A percentile compares a stretch with the other conserved stretches of the same genome.
Conservation (phyloP, 1,284 basidiomycete species). For the Cryptococcus wingfieldii region DNA sequence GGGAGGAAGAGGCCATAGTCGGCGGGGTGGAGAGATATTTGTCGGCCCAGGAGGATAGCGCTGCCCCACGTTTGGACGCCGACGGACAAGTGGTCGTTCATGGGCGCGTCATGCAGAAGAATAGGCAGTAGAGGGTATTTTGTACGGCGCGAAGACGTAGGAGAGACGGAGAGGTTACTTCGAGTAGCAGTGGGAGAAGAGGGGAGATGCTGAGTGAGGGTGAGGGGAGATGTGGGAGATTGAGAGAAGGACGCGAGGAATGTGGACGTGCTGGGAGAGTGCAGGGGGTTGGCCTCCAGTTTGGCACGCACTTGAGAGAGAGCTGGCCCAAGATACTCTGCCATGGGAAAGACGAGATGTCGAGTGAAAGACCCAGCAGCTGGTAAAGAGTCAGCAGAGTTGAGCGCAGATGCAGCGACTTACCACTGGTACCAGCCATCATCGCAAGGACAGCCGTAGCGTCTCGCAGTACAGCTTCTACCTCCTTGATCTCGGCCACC, state of each 20-base stretch:
- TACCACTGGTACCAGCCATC: constrained; percentile 60
- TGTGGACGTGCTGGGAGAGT: constrained; percentile 35
- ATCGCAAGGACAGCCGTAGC: constrained; percentile 64
- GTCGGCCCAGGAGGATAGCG: constrained; percentile 74
- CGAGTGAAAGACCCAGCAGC: constrained; percentile 43
- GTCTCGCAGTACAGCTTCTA: constrained; percentile 54
- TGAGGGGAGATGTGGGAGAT: constrained; percentile 30
- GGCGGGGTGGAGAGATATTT: constrained; percentile 61
- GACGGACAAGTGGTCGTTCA: constrained; percentile 69
- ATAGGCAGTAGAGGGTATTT: constrained; percentile 45
- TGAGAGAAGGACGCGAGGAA: constrained; percentile 36
- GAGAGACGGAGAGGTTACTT: neutral
- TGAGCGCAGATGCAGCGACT: constrained; percentile 41
- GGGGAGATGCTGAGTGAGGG: constrained; percentile 3
- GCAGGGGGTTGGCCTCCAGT: constrained; percentile 19
- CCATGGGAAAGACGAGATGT: constrained; percentile 43
- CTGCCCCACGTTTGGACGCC: constrained; percentile 90
- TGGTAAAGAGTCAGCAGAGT: neutral
- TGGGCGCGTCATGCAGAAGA: constrained; percentile 65
- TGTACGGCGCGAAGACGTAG: constrained; percentile 2
- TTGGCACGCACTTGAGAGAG: constrained; percentile 18
- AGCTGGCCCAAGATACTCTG: constrained; percentile 27
- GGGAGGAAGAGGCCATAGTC: constrained; percentile 33
- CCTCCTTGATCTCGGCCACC: constrained; percentile 17
- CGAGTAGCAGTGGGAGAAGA: neutral